Conservation (phyloP, 2,329 filamentous ascomycete genomes). For the Sphaerulina musiva region DNA sequence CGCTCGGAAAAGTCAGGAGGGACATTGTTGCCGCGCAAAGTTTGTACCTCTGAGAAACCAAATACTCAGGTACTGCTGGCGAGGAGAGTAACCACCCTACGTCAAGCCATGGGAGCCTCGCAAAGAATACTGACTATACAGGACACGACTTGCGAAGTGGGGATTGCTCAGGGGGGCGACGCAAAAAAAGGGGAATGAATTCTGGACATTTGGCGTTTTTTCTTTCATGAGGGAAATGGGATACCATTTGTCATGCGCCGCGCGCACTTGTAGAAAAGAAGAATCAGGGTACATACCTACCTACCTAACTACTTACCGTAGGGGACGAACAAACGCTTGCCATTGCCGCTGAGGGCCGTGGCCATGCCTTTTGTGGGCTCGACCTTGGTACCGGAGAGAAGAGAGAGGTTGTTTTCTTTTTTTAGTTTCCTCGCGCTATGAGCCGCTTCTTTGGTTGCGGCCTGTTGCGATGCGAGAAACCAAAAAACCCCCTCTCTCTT, state of each 20-base stretch:
- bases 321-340: background rate
- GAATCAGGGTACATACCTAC: no score
- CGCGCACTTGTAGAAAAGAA: slow-evolving; percentile 1
- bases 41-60: slow-evolving; percentile 63
- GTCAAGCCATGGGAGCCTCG: no score
- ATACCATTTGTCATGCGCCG: background rate
- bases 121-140: no score
- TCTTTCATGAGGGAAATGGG: background rate
- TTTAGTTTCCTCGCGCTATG: background rate
- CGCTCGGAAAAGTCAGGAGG: slow-evolving; percentile 75
- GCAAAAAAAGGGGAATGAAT: background rate
- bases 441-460: background rate
- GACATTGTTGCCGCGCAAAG: slow-evolving; percentile 95
- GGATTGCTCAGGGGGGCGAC: background rate
- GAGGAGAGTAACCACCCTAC: no score
- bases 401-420: no score
- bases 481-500: no score
- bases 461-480: slow-evolving; percentile 5
- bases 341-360: slow-evolving; percentile 7
- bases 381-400: slow-evolving; percentile 10
- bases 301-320: no score
- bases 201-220: background rate
- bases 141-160: background rate
- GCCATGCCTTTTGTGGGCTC: slow-evolving; percentile 3
- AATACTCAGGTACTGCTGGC: background rate